These are phyloP conservation scores for Penicillium parvum DNA, from an alignment of 495 filamentous ascomycete genomes.

Conservation along the genomic window DNA sequence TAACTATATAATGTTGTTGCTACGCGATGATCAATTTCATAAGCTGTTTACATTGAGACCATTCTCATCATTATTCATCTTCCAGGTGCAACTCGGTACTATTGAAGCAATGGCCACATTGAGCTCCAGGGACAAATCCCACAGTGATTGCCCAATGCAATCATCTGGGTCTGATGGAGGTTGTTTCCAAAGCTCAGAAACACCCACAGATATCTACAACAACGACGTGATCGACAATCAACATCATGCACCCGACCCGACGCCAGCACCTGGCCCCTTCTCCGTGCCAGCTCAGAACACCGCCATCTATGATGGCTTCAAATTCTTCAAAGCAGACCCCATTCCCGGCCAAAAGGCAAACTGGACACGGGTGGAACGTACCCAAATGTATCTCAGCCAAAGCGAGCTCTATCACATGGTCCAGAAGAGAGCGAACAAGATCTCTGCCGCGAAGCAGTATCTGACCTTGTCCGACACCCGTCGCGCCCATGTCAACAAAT, in stretches of 20 bases:
- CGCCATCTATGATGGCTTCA: conserved; percentile 28
- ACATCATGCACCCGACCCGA: not conserved
- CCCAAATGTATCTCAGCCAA: conserved; percentile 28
- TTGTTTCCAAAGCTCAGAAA: too few relatives aligned
- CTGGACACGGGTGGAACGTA: conserved; percentile 30
- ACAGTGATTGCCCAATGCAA: too few relatives aligned
- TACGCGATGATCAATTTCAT: too few relatives aligned
- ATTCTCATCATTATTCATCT: too few relatives aligned
- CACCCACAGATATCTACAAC: too few relatives aligned
- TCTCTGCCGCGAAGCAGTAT: conserved; percentile 28
- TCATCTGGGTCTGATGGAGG: too few relatives aligned
- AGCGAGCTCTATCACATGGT: conserved; percentile 26
- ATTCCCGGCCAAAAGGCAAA: conserved; percentile 24
- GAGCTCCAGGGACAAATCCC: too few relatives aligned
- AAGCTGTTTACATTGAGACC: too few relatives aligned
- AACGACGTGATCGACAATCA: not conserved
- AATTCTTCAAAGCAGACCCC: conserved; percentile 33
- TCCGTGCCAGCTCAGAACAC: not conserved
- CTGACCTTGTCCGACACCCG: conserved; percentile 23
- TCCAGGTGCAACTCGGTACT: too few relatives aligned
- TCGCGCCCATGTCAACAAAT: conserved; percentile 30
- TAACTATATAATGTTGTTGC: too few relatives aligned
- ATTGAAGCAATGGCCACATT: too few relatives aligned
- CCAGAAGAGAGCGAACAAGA: conserved; percentile 27
- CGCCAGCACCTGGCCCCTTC: not conserved